Evolutionary conservation across 2,329 filamentous ascomycete genomes (phyloP).

Genomic region (Grosmannia penicillata): DNA sequence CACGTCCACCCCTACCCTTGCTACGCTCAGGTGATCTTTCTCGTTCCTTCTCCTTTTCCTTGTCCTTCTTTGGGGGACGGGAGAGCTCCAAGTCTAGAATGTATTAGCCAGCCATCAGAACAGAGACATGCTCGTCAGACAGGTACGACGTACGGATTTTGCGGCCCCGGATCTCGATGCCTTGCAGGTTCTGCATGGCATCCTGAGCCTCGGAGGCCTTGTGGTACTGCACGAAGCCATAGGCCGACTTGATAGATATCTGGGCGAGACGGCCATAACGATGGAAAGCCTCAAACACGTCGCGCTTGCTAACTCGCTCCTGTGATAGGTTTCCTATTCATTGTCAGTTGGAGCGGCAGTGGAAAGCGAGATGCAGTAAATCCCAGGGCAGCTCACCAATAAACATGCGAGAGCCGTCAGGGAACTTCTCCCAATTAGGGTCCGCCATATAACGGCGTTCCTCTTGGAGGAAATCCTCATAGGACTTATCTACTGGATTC

Average conservation of each 20-base stretch:
- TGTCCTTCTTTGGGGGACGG: conserved; percentile 66
- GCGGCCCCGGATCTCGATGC: conserved; percentile 68
- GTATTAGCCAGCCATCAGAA: background rate
- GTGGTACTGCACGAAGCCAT: conserved; percentile 92
- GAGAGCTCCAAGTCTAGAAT: conserved; percentile 73
- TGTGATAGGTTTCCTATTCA: conserved; percentile 77
- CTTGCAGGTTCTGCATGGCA: conserved; percentile 68
- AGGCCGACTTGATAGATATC: conserved; percentile 91
- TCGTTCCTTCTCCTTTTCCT: conserved; percentile 40
- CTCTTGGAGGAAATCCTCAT: conserved; percentile 58
- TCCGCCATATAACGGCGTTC: conserved; percentile 64
- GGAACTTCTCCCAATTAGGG: conserved; percentile 70
- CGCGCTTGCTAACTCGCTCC: conserved; percentile 83
- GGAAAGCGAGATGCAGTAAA: too few relatives aligned
- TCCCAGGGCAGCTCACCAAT: conserved; percentile 44
- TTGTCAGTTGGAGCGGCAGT: conserved; percentile 15
- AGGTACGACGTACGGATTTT: conserved; percentile 66
- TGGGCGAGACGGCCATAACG: conserved; percentile 77
- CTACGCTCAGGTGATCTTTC: conserved; percentile 46
- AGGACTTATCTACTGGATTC: conserved; percentile 34
- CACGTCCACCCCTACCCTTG: conserved; percentile 25
- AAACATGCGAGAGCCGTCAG: conserved; percentile 62
- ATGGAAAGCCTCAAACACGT: conserved; percentile 85
- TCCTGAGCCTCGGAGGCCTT: conserved; percentile 56
- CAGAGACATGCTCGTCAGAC: background rate